A percentile compares a stretch with the other conserved stretches of the same genome.
Evolutionary conservation across 208 protist species (phyloP).

Genomic region (Porcisia deanei): DNA sequence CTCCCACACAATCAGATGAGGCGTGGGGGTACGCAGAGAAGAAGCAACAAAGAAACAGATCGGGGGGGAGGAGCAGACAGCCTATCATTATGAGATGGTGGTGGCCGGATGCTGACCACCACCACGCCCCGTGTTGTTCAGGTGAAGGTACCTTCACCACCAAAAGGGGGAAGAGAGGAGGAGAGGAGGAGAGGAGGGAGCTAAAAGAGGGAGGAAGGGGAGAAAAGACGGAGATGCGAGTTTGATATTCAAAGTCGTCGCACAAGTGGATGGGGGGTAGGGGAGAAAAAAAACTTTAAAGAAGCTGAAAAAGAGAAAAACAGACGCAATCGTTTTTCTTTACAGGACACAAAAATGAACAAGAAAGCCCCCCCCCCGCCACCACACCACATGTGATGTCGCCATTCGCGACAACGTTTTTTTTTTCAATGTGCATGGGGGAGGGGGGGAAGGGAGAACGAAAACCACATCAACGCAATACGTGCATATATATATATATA

Average conservation of each 20-base stretch:
- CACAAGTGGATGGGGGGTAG: not conserved
- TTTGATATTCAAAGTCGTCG: not conserved
- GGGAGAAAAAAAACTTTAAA: not conserved
- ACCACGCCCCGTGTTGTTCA: not conserved
- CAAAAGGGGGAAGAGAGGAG: not conserved
- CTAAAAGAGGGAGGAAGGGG: not conserved
- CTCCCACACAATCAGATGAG: not conserved
- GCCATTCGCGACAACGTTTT: not conserved
- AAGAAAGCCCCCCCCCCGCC: no score
- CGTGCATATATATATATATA: not conserved
- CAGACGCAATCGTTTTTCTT: no score
- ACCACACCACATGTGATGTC: not conserved
- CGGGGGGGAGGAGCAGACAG: not conserved
- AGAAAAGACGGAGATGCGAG: not conserved
- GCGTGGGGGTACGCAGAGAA: not conserved
- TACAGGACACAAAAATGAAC: no score
- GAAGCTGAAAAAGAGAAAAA: not conserved
- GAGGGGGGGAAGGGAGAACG: not conserved
- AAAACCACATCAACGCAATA: not conserved
- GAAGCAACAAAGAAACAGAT: not conserved
- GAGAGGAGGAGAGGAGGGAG: not conserved
- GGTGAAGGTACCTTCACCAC: not conserved
- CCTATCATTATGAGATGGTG: not conserved
- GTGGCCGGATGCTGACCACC: not conserved
- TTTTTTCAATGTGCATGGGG: not conserved